A percentile compares a stretch with the other conserved stretches of the same genome.
phyloP scores from a whole-genome alignment of 1,284 basidiomycete genomes.

The Pyrrhoderma noxium region DNA sequence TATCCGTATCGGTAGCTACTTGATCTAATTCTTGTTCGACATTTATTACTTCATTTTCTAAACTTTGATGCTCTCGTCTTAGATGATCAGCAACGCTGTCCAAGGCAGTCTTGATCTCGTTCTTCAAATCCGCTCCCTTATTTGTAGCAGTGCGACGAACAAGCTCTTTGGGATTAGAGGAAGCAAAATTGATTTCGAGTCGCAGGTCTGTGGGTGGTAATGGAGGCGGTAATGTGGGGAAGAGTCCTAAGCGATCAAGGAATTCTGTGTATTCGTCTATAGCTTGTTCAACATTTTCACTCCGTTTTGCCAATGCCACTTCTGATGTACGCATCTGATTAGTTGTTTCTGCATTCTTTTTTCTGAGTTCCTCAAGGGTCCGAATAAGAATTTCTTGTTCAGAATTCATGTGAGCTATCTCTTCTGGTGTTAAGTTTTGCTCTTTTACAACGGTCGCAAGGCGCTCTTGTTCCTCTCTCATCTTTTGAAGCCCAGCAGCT shows the following conservation, averaged over 20 bases:
- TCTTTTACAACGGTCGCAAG: conserved; percentile 62
- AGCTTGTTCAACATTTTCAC: conserved; percentile 70
- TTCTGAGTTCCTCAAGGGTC: conserved; percentile 67
- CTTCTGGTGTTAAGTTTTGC: conserved; percentile 81
- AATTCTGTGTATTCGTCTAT: conserved; percentile 68
- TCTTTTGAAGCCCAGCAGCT: conserved; percentile 53
- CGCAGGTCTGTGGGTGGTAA: conserved; percentile 62
- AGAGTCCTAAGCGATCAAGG: conserved; percentile 65
- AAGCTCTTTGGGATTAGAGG: conserved; percentile 56
- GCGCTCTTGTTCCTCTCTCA: conserved; percentile 55
- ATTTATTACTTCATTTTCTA: conserved; percentile 75
- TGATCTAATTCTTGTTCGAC: conserved; percentile 72
- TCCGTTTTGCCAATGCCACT: conserved; percentile 69
- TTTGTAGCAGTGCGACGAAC: conserved; percentile 27
- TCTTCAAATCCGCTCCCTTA: conserved; percentile 57
- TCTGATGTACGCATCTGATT: conserved; percentile 68
- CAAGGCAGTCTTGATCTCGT: conserved; percentile 65
- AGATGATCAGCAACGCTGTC: conserved; percentile 62
- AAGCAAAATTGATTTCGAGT: conserved; percentile 68
- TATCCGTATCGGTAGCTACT: conserved; percentile 61
- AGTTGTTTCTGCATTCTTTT: conserved; percentile 66
- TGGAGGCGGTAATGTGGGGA: conserved; percentile 61
- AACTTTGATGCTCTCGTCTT: conserved; percentile 59
- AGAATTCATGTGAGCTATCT: conserved; percentile 79
- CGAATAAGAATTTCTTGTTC: conserved; percentile 70